phyloP scores from a whole-genome alignment of 1,139 yeast species.

The Diutina pseudorugosa region DNA sequence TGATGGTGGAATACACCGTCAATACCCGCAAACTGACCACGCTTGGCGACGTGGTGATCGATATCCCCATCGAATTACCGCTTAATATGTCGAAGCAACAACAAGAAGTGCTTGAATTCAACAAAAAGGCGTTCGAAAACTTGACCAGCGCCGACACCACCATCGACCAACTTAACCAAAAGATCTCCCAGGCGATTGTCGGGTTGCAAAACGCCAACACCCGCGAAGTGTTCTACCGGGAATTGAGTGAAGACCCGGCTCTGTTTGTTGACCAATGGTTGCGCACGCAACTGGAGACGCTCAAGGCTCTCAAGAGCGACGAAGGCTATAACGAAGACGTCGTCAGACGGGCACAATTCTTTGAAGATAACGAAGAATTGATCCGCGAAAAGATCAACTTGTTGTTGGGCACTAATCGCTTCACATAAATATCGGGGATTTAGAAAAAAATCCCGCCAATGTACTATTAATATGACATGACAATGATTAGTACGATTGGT shows the following conservation, averaged over 20 bases:
- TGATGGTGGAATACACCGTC: slow-evolving; percentile 60
- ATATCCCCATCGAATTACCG: slow-evolving; percentile 53
- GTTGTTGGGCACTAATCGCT: slow-evolving; percentile 33
- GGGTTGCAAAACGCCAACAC: slow-evolving; percentile 47
- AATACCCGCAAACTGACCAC: slow-evolving; percentile 68
- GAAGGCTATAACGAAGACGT: slow-evolving; percentile 85
- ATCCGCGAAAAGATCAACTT: slow-evolving; percentile 68
- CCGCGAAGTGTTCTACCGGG: slow-evolving; percentile 49
- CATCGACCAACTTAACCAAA: slow-evolving; percentile 45
- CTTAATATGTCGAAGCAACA: slow-evolving; percentile 29
- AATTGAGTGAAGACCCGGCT: slow-evolving; percentile 66
- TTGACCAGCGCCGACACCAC: slow-evolving; percentile 33
- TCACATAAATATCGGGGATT: slow-evolving; percentile 9
- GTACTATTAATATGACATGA: slow-evolving; percentile 1
- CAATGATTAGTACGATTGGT: background rate
- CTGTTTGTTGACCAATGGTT: slow-evolving; percentile 63
- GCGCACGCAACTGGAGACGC: slow-evolving; percentile 61
- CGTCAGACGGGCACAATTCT: slow-evolving; percentile 74
- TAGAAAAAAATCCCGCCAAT: slow-evolving; percentile 6
- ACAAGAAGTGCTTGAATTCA: slow-evolving; percentile 25
- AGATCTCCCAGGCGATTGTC: slow-evolving; percentile 50
- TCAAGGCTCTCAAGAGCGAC: slow-evolving; percentile 71
- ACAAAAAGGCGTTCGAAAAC: slow-evolving; percentile 26
- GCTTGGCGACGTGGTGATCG: slow-evolving; percentile 70
- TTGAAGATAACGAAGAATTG: slow-evolving; percentile 54